These are phyloP conservation scores for Tuber indicum DNA, from an alignment of 495 filamentous ascomycete genomes.

Conservation along the genomic window DNA sequence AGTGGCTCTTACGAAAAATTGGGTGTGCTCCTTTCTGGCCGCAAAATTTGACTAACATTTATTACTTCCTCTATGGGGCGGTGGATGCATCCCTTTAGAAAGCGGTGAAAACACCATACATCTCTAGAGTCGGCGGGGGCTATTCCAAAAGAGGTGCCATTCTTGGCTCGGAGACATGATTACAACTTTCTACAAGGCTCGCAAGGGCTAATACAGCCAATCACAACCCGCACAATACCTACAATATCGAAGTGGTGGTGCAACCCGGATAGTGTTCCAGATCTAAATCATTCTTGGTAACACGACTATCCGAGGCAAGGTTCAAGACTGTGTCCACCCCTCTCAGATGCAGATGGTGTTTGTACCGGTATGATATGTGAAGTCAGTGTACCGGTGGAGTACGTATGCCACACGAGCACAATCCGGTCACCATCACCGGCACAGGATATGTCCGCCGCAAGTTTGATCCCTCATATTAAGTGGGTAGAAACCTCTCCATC, in stretches of 20 bases:
- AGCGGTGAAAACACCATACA: too few relatives aligned
- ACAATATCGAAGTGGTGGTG: background rate
- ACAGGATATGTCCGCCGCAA: constrained; percentile 1
- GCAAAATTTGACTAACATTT: too few relatives aligned
- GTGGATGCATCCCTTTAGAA: too few relatives aligned
- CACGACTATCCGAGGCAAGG: background rate
- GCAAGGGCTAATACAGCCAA: background rate
- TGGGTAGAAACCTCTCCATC: constrained; percentile 11
- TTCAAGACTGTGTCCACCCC: background rate
- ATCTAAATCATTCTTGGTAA: background rate
- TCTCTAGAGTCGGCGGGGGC: too few relatives aligned
- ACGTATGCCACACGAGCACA: constrained; percentile 4
- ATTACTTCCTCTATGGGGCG: too few relatives aligned
- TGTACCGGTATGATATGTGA: background rate
- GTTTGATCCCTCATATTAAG: constrained; percentile 5
- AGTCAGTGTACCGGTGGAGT: background rate
- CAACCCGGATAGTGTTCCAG: background rate
- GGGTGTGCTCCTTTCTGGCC: too few relatives aligned
- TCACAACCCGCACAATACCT: background rate
- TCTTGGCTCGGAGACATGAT: too few relatives aligned
- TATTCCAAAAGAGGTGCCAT: too few relatives aligned
- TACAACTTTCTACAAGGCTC: background rate
- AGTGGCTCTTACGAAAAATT: too few relatives aligned
- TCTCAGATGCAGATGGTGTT: background rate
- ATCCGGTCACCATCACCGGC: background rate